These are phyloP conservation scores for Rhexocercosporidium sp. DNA, from an alignment of 2,329 filamentous ascomycete genomes.

Conservation along the genomic window DNA sequence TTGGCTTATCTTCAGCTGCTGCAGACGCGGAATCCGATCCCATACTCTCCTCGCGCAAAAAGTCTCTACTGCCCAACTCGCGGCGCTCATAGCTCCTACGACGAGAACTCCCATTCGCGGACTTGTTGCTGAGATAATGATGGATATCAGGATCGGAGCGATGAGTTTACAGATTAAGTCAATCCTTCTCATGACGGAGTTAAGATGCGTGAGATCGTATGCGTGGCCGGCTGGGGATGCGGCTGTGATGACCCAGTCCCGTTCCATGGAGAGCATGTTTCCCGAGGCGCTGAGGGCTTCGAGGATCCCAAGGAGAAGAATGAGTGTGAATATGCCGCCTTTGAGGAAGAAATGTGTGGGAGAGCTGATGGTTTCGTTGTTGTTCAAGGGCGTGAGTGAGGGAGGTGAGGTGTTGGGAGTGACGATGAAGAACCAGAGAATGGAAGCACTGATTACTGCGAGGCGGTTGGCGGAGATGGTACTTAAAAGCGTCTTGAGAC, in stretches of 20 bases:
- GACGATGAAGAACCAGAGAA: constrained; percentile 48
- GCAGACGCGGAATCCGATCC: constrained; percentile 41
- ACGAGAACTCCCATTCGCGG: constrained; percentile 51
- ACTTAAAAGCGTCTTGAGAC: constrained; percentile 48
- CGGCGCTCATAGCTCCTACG: constrained; percentile 51
- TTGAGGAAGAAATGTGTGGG: constrained; percentile 33
- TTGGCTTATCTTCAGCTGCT: constrained; percentile 38
- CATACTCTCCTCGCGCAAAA: constrained; percentile 48
- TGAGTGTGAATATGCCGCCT: constrained; percentile 42
- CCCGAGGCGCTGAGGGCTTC: constrained; percentile 49
- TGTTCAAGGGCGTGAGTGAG: neutral
- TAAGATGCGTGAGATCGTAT: constrained; percentile 51
- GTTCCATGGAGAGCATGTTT: constrained; percentile 53
- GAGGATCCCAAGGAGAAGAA: constrained; percentile 47
- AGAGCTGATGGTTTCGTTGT: neutral
- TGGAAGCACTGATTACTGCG: constrained; percentile 48
- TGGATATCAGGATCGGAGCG: constrained; percentile 56
- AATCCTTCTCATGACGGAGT: constrained; percentile 61
- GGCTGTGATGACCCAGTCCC: constrained; percentile 51
- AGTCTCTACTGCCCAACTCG: constrained; percentile 48
- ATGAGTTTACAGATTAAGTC: constrained; percentile 62
- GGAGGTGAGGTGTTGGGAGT: constrained; percentile 6
- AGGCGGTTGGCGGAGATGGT: constrained; percentile 50
- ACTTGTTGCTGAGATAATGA: constrained; percentile 50
- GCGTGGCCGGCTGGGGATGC: constrained; percentile 40